A percentile compares a stretch with the other conserved stretches of the same genome.
phyloP scores from a whole-genome alignment of 768 basidiomycete genomes.

The Gloeopeniophorella convolvens region DNA sequence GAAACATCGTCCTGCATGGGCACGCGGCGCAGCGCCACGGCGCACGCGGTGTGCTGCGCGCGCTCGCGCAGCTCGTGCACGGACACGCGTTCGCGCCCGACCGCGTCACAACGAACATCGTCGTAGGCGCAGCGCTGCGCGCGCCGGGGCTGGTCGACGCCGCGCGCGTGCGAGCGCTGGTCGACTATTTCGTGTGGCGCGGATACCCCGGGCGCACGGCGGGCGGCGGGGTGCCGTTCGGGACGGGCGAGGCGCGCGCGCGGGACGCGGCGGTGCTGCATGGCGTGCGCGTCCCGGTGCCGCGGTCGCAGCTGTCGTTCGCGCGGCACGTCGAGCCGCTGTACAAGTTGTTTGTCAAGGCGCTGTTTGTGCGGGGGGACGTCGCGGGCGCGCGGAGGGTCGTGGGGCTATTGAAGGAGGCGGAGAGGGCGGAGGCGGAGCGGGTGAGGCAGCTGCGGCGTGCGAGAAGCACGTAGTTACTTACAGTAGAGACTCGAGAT shows the following conservation, averaged over 20 bases:
- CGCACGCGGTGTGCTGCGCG: conserved; percentile 32
- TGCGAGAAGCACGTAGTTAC: no score
- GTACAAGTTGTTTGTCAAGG: conserved; percentile 21
- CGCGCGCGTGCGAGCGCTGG: conserved; percentile 44
- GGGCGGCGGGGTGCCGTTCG: conserved; percentile 8
- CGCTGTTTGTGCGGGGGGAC: conserved; percentile 15
- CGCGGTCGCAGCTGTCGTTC: conserved; percentile 9
- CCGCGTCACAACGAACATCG: conserved; percentile 61
- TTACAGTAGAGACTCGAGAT: no score
- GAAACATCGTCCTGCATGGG: conserved; percentile 53
- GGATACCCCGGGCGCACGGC: conserved; percentile 43
- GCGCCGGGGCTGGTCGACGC: conserved; percentile 43
- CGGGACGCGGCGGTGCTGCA: conserved; percentile 11
- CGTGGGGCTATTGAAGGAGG: conserved; percentile 18
- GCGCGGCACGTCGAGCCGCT: conserved; percentile 17
- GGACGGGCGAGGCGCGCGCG: conserved; percentile 1
- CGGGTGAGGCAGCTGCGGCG: neutral
- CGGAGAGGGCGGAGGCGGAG: conserved; percentile 6
- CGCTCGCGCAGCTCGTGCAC: conserved; percentile 38
- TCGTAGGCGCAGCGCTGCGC: conserved; percentile 52
- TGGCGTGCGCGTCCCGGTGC: conserved; percentile 1
- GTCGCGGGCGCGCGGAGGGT: conserved; percentile 14
- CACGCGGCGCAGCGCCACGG: conserved; percentile 27
- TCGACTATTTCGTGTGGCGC: conserved; percentile 52
- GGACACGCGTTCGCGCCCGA: conserved; percentile 52